Conservation (phyloP, 805 yeast species). For the Candida suzukii region DNA sequence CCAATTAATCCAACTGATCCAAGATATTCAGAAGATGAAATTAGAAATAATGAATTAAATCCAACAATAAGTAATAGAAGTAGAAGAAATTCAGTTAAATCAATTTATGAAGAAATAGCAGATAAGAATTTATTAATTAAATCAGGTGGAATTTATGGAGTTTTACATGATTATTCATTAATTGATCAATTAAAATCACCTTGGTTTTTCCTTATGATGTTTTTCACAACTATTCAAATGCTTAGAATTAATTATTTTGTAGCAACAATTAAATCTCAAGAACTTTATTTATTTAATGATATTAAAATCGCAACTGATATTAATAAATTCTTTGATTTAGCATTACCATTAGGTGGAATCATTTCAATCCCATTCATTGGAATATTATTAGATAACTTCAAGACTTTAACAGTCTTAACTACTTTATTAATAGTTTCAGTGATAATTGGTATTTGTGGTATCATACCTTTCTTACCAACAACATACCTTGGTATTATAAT, state of each 20-base stretch:
- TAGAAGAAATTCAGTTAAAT: constrained; percentile 34
- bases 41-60: constrained; percentile 10
- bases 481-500: constrained; percentile 65
- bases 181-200: constrained; percentile 40
- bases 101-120: constrained; percentile 60
- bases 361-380: constrained; percentile 87
- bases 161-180: constrained; percentile 53
- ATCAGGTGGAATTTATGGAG: constrained; percentile 70
- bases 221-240: constrained; percentile 84
- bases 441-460: constrained; percentile 64
- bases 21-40: constrained; percentile 15
- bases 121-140: constrained; percentile 45
- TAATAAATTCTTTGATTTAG: constrained; percentile 76
- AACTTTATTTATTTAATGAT: constrained; percentile 57
- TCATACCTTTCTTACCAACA: constrained; percentile 37
- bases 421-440: constrained; percentile 50
- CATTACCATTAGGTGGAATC: constrained; percentile 85
- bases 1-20: constrained; percentile 40
- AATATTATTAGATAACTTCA: constrained; percentile 62
- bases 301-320: constrained; percentile 43
- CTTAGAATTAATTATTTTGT: constrained; percentile 87
- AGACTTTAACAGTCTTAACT: constrained; percentile 50
- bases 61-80: constrained; percentile 20
- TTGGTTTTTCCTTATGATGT: constrained; percentile 75
- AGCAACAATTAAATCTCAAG: constrained; percentile 83